Evolutionary conservation across 192 early-diverging fungal genomes (phyloP), one percentile per base, ranked within the genome.

Genomic region (Coemansia sp.): DNA sequence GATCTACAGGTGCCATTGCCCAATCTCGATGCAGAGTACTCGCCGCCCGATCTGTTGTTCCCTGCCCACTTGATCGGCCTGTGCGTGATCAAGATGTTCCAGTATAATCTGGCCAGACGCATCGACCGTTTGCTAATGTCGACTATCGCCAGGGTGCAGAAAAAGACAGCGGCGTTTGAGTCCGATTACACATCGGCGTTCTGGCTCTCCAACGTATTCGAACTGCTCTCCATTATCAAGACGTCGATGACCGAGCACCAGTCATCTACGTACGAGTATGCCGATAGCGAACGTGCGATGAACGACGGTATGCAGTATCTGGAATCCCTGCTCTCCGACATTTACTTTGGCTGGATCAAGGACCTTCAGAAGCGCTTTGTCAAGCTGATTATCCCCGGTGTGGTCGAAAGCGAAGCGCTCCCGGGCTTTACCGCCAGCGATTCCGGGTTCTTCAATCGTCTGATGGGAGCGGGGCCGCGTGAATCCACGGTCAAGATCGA

Each of bases 341-440:
- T 98, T 65, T 98, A 95, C 88, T 95, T 95, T 84, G 94, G 94
- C 20, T 98, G 96, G 96, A 93, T 98, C 89, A 96, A 95, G 79
- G 94, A 96, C 59, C 86, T 98, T 70, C 96, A 98, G 81, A 98
- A 98, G 85, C 89, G 93, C 8, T 86, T 99, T 22, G 86, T 85
- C 64, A 95, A 96, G 86, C 93, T 98, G 88, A 92, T 96, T 67
- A 92, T 98, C 39, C 96, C 96, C 4, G 95, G 95, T 22, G 90
- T 99, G 17, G 95, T 99, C 43, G 96, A 98, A 83, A 91, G 93
- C 79, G 95, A 99, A 79, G 92, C 92, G 0, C 84, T 97, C 22
- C 95, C 95, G 4, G 96, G 96, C 9, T 98, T 97, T 75, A 92
- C 94, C 65, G 89, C 95, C 62, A 97, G 90, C 74, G 95, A 99